Conservation (phyloP, 1,284 basidiomycete species). For the Rhodotorula mucilaginosa region DNA sequence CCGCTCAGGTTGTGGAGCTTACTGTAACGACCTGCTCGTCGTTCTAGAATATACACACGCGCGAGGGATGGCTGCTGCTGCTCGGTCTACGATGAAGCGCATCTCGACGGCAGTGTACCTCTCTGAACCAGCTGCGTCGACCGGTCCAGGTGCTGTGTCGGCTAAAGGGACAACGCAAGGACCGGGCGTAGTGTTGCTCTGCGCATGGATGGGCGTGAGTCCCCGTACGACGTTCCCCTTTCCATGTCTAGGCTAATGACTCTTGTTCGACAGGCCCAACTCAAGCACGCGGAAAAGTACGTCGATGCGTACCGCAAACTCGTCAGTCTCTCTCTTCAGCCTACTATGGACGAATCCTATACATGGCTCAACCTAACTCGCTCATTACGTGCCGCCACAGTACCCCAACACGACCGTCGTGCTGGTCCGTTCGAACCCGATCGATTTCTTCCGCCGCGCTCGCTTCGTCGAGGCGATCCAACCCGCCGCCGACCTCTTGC, state of each 20-base stretch:
- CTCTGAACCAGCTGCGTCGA: constrained; percentile 2
- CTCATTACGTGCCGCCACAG: not conserved
- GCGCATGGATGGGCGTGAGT: constrained; percentile 25
- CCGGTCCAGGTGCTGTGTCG: not conserved
- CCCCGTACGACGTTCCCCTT: rapidly evolving
- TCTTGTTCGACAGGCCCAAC: constrained; percentile 17
- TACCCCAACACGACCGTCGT: constrained; percentile 29
- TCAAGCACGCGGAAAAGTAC: constrained; percentile 35
- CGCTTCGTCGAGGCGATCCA: constrained; percentile 1
- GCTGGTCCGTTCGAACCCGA: constrained; percentile 25
- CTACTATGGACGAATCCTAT: too few relatives aligned
- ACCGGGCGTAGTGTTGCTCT: constrained; percentile 9
- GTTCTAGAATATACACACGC: too few relatives aligned
- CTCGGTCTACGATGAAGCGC: constrained; percentile 4
- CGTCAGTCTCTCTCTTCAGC: not conserved
- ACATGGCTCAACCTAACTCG: too few relatives aligned
- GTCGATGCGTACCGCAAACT: constrained; percentile 13
- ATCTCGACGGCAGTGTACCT: constrained; percentile 22
- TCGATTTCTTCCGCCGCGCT: constrained; percentile 20
- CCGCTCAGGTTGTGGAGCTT: too few relatives aligned
- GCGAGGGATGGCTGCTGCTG: constrained; percentile 4
- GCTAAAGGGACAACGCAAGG: not conserved
- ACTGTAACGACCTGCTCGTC: too few relatives aligned
- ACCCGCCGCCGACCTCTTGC: constrained; percentile 26
- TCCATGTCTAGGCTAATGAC: too few relatives aligned